Conservation (phyloP, 2,329 filamentous ascomycete genomes). For the Talaromyces sp. region DNA sequence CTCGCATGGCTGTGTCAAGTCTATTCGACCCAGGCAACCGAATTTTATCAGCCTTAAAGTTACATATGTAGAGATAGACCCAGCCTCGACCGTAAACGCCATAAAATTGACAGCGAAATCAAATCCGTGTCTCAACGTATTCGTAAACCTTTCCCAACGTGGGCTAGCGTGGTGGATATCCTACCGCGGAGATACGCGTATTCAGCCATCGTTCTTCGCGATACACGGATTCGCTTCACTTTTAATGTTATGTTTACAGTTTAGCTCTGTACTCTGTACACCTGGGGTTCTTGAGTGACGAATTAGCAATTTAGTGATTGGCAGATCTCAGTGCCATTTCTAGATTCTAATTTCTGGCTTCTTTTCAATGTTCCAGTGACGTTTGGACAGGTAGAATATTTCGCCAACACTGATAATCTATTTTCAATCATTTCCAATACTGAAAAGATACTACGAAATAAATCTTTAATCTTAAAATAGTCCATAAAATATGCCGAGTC, state of each 20-base stretch:
- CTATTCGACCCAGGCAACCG: not conserved
- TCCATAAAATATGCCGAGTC: no score
- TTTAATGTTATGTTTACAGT: not conserved
- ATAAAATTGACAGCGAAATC: not conserved
- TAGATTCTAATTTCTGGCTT: not conserved
- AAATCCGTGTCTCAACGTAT: not conserved
- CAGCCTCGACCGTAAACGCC: not conserved
- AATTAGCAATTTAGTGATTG: not conserved
- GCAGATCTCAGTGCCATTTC: not conserved
- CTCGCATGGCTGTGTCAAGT: not conserved
- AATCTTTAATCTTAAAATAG: no score
- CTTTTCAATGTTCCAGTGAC: no score
- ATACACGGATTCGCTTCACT: not conserved
- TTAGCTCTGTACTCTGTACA: not conserved
- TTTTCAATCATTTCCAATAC: no score
- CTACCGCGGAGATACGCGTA: not conserved
- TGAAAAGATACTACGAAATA: no score
- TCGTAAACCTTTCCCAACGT: not conserved
- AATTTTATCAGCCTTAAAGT: not conserved
- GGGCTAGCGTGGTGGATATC: not conserved
- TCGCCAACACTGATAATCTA: no score
- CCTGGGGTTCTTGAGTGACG: not conserved
- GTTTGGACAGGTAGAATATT: no score
- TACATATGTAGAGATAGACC: not conserved
- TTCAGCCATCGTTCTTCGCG: not conserved